A percentile compares a stretch with the other conserved stretches of the same genome.
These are phyloP conservation scores for Selaginella moellendorffii DNA, from an alignment of 75 land plant genomes.

Conservation along the genomic window DNA sequence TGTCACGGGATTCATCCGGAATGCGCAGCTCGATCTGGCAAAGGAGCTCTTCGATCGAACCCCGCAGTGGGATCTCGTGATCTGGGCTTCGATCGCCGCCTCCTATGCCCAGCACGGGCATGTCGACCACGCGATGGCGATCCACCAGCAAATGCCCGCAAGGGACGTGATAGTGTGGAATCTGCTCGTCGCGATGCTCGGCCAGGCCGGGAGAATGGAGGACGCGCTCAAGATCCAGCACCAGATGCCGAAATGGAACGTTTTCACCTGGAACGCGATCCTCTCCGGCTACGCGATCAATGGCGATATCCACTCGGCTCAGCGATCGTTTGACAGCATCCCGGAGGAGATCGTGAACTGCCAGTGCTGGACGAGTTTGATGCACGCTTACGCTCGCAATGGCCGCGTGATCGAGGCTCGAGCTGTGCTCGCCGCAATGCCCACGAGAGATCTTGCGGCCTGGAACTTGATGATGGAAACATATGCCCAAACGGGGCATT, in stretches of 20 bases:
- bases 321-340: no score
- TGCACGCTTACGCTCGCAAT: background rate
- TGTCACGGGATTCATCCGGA: background rate
- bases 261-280: no score
- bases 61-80: background rate
- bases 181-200: no score
- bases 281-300: no score
- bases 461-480: background rate
- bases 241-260: no score
- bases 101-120: background rate
- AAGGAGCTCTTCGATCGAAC: background rate
- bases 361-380: no score
- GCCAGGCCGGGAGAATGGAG: no score
- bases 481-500: background rate
- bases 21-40: background rate
- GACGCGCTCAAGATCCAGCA: no score
- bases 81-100: background rate
- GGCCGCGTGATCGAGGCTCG: background rate
- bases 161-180: no score
- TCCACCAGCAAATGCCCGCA: no score
- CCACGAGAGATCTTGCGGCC: background rate
- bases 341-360: no score
- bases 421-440: background rate
- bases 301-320: no score
- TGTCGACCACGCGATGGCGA: background rate